A percentile compares a stretch with the other conserved stretches of the same genome.
These are phyloP conservation scores for Lenwebbia sp. DNA, from an alignment of 345 rosid species.

Conservation along the genomic window DNA sequence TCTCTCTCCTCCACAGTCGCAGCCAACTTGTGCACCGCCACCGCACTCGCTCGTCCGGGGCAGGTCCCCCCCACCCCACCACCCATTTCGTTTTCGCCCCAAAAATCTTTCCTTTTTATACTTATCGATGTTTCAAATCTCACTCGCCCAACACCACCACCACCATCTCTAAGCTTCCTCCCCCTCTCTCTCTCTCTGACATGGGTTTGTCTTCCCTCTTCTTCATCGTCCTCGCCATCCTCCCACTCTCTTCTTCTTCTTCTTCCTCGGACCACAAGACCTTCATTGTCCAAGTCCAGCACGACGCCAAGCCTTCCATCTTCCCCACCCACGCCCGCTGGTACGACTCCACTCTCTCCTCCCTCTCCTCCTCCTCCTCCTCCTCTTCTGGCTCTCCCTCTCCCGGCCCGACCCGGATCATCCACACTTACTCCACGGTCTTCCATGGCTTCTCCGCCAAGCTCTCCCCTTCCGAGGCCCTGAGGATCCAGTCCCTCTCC, in stretches of 20 bases:
- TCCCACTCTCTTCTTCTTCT: background rate
- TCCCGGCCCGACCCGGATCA: conserved; percentile 16
- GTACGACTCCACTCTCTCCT: conserved; percentile 54
- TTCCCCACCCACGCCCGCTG: conserved; percentile 83
- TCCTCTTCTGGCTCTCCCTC: conserved; percentile 7
- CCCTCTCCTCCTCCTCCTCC: conserved; percentile 7
- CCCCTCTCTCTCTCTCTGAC: background rate
- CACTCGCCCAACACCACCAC: background rate
- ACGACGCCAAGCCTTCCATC: conserved; percentile 69
- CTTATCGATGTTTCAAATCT: background rate
- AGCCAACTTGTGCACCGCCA: background rate
- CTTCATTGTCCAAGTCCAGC: conserved; percentile 40
- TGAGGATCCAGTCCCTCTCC: conserved; percentile 29
- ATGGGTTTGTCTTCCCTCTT: background rate
- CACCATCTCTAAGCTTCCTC: background rate
- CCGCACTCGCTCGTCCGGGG: background rate
- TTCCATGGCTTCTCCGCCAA: conserved; percentile 89
- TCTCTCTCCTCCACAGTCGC: background rate
- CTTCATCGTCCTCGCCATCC: background rate
- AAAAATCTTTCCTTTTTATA: background rate
- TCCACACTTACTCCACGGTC: conserved; percentile 84
- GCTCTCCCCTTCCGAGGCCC: conserved; percentile 40
- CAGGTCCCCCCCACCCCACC: background rate
- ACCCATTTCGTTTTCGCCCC: background rate
- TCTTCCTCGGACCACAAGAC: conserved; percentile 15